Conservation (phyloP, 768 basidiomycete species). For the Cyclocybe aegerita region DNA sequence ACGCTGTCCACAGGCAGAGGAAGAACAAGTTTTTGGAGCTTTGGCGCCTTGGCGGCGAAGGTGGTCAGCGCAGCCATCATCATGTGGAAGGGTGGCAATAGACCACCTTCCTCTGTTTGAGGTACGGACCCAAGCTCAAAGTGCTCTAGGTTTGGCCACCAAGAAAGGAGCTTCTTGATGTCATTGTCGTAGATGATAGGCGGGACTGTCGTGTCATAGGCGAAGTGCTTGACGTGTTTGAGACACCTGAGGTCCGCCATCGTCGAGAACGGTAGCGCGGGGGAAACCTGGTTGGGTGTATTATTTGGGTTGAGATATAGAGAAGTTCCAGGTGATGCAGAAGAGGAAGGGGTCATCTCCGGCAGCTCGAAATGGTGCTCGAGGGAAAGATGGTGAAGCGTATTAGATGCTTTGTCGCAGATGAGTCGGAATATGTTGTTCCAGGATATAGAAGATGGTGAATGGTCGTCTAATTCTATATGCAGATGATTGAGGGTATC, state of each 20-base stretch:
- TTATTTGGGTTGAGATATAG: not conserved
- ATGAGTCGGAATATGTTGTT: conserved; percentile 31
- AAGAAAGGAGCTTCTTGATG: conserved; percentile 34
- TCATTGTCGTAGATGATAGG: conserved; percentile 36
- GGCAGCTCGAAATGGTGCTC: conserved; percentile 41
- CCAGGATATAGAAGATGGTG: conserved; percentile 29
- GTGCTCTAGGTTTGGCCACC: conserved; percentile 45
- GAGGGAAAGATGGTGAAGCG: conserved; percentile 36
- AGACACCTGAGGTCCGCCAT: conserved; percentile 35
- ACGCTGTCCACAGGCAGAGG: conserved; percentile 22
- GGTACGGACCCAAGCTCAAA: conserved; percentile 38
- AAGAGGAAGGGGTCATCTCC: conserved; percentile 17
- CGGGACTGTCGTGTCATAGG: conserved; percentile 40
- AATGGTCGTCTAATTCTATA: conserved; percentile 34
- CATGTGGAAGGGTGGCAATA: conserved; percentile 15
- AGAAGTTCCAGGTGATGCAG: conserved; percentile 8
- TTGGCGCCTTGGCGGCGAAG: conserved; percentile 23
- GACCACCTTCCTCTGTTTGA: conserved; percentile 21
- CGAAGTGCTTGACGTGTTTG: conserved; percentile 30
- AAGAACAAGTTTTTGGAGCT: conserved; percentile 29
- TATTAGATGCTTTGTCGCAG: conserved; percentile 22
- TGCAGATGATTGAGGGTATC: conserved; percentile 33
- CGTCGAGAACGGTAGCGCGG: conserved; percentile 26
- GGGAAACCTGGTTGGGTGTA: not conserved
- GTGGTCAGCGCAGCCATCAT: conserved; percentile 26